These are phyloP conservation scores for Wallacemonas sp. DNA, from an alignment of 208 protist species.

Conservation along the genomic window DNA sequence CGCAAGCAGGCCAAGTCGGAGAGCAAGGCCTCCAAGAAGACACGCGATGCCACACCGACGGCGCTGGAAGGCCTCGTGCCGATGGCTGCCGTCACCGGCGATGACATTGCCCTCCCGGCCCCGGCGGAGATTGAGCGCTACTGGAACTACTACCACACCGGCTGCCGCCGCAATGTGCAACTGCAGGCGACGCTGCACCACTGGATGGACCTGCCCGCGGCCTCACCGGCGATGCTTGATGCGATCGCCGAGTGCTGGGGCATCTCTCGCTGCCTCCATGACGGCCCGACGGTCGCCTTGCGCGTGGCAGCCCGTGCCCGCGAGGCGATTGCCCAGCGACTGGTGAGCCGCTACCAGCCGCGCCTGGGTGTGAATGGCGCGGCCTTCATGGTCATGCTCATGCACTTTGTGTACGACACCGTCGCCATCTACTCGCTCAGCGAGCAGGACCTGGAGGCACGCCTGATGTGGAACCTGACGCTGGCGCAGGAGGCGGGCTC, in stretches of 20 bases:
- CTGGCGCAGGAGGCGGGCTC: slow-evolving; percentile 59
- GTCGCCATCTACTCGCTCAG: slow-evolving; percentile 70
- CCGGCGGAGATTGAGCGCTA: slow-evolving; percentile 41
- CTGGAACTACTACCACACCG: slow-evolving; percentile 63
- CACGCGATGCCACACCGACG: neutral
- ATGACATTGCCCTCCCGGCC: slow-evolving; percentile 24
- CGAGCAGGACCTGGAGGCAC: slow-evolving; percentile 57
- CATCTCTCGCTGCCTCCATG: slow-evolving; percentile 43
- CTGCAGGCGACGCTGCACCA: slow-evolving; percentile 82
- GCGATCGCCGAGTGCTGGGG: slow-evolving; percentile 66
- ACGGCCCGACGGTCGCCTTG: slow-evolving; percentile 36
- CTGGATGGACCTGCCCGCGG: slow-evolving; percentile 31
- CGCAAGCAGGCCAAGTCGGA: slow-evolving; percentile 16
- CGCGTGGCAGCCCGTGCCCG: slow-evolving; percentile 28
- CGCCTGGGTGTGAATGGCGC: slow-evolving; percentile 45
- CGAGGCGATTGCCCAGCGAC: slow-evolving; percentile 42
- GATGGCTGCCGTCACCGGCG: slow-evolving; percentile 18
- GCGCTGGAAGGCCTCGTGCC: slow-evolving; percentile 16
- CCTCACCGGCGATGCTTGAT: slow-evolving; percentile 53
- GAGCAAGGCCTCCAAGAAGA: slow-evolving; percentile 14
- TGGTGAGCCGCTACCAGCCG: slow-evolving; percentile 62
- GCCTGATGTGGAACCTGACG: slow-evolving; percentile 69
- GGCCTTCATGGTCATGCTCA: slow-evolving; percentile 62
- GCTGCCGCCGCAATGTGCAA: slow-evolving; percentile 59
- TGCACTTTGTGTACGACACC: slow-evolving; percentile 81